phyloP scores from a whole-genome alignment of 1,139 yeast species.

The Suhomyces chickasaworum region DNA sequence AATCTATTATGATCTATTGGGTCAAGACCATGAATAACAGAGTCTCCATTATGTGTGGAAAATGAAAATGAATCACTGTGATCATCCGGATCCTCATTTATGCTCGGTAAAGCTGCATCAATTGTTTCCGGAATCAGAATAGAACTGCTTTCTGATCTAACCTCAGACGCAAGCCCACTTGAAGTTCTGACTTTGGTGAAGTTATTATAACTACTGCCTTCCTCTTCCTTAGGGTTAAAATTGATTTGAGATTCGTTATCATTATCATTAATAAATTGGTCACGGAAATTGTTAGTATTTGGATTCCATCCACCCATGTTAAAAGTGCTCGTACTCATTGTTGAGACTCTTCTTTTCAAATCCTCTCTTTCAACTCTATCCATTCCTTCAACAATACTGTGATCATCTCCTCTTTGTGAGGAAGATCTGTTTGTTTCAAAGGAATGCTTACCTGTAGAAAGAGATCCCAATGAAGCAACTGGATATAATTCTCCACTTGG shows the following conservation, averaged over 20 bases:
- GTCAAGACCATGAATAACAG: neutral
- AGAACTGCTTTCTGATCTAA: slow-evolving; percentile 30
- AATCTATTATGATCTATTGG: slow-evolving; percentile 1
- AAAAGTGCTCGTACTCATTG: slow-evolving; percentile 42
- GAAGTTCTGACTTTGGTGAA: slow-evolving; percentile 37
- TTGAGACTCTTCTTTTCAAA: slow-evolving; percentile 34
- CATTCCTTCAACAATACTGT: slow-evolving; percentile 13
- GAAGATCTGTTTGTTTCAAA: slow-evolving; percentile 22
- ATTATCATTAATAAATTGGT: slow-evolving; percentile 51
- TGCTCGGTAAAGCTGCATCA: slow-evolving; percentile 43
- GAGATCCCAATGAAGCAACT: slow-evolving; percentile 38
- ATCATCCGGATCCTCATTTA: slow-evolving; percentile 37
- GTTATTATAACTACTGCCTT: slow-evolving; percentile 30
- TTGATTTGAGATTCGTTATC: slow-evolving; percentile 45
- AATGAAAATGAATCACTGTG: slow-evolving; percentile 18
- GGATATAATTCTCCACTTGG: slow-evolving; percentile 25
- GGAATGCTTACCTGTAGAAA: slow-evolving; percentile 42
- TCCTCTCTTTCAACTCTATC: slow-evolving; percentile 9
- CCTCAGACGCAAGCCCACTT: slow-evolving; percentile 24
- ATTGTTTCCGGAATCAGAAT: slow-evolving; percentile 47
- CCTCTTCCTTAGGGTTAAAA: slow-evolving; percentile 30
- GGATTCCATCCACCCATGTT: slow-evolving; percentile 58
- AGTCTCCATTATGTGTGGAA: slow-evolving; percentile 9
- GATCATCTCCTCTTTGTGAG: slow-evolving; percentile 16
- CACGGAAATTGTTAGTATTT: slow-evolving; percentile 50